phyloP scores from a whole-genome alignment of 805 yeast species.

The Metschnikowia dekortorum region DNA sequence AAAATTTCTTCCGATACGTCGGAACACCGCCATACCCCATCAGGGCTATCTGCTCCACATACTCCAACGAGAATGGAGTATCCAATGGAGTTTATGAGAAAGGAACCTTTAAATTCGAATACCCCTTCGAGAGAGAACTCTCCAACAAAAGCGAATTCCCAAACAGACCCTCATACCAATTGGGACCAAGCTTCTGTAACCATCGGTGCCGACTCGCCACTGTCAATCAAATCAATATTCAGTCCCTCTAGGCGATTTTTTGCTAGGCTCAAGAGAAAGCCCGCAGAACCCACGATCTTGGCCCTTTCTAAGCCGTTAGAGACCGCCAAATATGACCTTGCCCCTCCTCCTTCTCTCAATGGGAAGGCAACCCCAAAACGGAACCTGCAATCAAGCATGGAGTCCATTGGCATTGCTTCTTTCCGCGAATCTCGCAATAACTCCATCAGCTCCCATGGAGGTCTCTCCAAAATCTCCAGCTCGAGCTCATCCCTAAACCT shows the following conservation, averaged over 20 bases:
- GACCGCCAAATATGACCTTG: slow-evolving; percentile 21
- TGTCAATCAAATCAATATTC: slow-evolving; percentile 27
- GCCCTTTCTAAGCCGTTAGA: slow-evolving; percentile 26
- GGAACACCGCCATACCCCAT: too few relatives aligned
- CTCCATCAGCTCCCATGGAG: slow-evolving; percentile 23
- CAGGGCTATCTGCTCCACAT: too few relatives aligned
- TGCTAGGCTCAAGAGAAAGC: slow-evolving; percentile 22
- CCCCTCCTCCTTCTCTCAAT: slow-evolving; percentile 37
- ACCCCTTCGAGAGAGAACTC: background rate
- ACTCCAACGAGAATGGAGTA: background rate
- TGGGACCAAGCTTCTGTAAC: slow-evolving; percentile 19
- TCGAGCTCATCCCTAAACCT: slow-evolving; percentile 39
- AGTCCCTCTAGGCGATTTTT: slow-evolving; percentile 39
- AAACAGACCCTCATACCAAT: background rate
- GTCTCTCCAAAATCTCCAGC: slow-evolving; percentile 33
- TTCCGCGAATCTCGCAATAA: slow-evolving; percentile 22
- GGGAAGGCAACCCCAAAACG: slow-evolving; percentile 7
- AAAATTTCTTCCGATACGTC: background rate
- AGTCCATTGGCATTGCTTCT: slow-evolving; percentile 4
- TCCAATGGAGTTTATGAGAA: too few relatives aligned
- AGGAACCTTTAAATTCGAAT: too few relatives aligned
- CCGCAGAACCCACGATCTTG: slow-evolving; percentile 24
- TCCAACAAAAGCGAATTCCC: background rate
- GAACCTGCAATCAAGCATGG: slow-evolving; percentile 12
- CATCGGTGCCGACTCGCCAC: slow-evolving; percentile 39